Evolutionary conservation across 257 asterid species (phyloP), one percentile per base, ranked within the genome.

Genomic region (Gentiana macrophylla): DNA sequence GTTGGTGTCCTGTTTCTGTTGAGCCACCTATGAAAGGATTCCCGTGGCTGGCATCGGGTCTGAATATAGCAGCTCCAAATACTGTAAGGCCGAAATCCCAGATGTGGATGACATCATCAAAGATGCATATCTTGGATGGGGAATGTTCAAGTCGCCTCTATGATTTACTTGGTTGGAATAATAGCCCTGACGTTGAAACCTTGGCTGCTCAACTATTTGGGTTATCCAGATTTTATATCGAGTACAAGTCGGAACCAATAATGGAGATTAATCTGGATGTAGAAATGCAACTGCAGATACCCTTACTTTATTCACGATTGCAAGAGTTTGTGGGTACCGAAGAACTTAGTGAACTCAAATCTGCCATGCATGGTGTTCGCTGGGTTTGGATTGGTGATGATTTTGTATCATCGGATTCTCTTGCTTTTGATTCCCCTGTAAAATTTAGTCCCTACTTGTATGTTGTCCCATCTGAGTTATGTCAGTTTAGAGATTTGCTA

Each of bases 341-440:
- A 52, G 80, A 84, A 63, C 64, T 80, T 57, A 65, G 56, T 45
- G 15, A 65, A 60, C 79, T 90, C 60, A 80, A 66, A 64, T 74
- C 86, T 74, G 72, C 82, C 59, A 68, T 90, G 59, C 70, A 49
- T 65, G 94, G 80, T 49, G 79, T 74, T 67, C 63, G 69, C 62
- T 90, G 96, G 94, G 91, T 90, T 69, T 90, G 98, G 98, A 90
- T 82, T 70, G 98, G 98, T 69, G 98, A 90, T 77, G 98, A 84
- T 35, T 90, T 90, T 73, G 91, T 90, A 70, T 70, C 79, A 38
- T 78, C 96, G 9, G 69, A 77, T 64, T 87, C 82, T 62, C 96
- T 90, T 65, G 96, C 98, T 61, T 90, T 86, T 70, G 94, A 90
- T 77, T 84, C 98, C 51, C 98, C 98, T 52, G 92, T 86, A 72